Percentiles rank a stretch among this genome's conserved stretches.
Evolutionary conservation across 345 rosid genomes (phyloP).

Genomic region (Anacardium occidentale): DNA sequence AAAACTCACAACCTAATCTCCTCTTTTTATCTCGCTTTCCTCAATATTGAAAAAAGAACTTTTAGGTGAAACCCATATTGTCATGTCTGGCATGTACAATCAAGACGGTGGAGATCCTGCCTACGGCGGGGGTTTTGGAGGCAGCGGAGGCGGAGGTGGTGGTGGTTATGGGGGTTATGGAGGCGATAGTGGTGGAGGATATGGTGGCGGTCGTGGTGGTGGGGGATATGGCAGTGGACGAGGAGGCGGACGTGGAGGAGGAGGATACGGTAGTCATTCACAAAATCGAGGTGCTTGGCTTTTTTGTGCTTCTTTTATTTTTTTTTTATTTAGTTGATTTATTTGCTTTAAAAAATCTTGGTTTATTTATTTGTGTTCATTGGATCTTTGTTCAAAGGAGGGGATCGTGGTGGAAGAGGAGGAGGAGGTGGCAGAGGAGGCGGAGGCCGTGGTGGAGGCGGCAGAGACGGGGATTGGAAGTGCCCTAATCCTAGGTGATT

Average conservation of each 20-base stretch:
- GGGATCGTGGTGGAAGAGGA: slow-evolving; percentile 74
- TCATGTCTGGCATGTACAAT: slow-evolving; percentile 79
- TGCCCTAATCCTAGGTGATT: slow-evolving; percentile 84
- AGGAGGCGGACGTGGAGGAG: slow-evolving; percentile 46
- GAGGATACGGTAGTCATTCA: slow-evolving; percentile 55
- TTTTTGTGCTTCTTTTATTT: neutral
- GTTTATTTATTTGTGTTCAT: neutral
- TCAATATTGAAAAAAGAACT: too few relatives aligned
- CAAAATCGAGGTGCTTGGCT: slow-evolving; percentile 44
- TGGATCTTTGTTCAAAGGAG: slow-evolving; percentile 45
- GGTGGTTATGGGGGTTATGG: slow-evolving; percentile 45
- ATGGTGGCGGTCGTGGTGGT: slow-evolving; percentile 42
- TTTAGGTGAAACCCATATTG: slow-evolving; percentile 25
- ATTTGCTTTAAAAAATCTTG: slow-evolving; percentile 9
- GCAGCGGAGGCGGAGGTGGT: slow-evolving; percentile 17
- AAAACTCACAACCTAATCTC: neutral
- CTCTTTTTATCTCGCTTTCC: neutral
- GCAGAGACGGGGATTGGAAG: slow-evolving; percentile 95
- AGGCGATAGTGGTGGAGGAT: slow-evolving; percentile 40
- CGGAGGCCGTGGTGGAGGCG: slow-evolving; percentile 68
- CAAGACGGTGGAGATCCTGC: slow-evolving; percentile 54
- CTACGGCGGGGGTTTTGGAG: slow-evolving; percentile 40
- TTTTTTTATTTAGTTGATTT: neutral
- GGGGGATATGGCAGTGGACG: too few relatives aligned
- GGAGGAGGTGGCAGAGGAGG: slow-evolving; percentile 52